Base-by-base conservation (phyloP, 306 rosid genomes). In the Lupinus albus region DNA sequence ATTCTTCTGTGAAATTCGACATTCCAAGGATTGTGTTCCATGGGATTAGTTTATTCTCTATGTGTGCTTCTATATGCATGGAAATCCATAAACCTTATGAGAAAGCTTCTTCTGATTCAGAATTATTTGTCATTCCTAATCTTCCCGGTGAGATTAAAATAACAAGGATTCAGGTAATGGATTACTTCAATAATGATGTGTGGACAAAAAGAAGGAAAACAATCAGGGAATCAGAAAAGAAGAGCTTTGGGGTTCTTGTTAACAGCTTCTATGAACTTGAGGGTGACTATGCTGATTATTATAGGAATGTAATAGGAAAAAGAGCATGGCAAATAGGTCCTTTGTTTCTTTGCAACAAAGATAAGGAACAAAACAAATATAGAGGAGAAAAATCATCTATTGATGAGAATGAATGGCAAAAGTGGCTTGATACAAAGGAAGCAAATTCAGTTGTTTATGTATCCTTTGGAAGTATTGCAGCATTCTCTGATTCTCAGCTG, bases 1-100 rank as follows among this genome's bases (percentile, higher is more conserved):
- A 82, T 2, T 73, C 74, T 0, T 81, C 87, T 0, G 38, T 70
- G 0, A 81, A 80, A 46, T 21, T 67, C 16, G 74, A 64, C 0
- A 79, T 86, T 11, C 96, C 90, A 0, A 66, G 83, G 71, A n/a
- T 86, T 6, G 61, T 66, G 18, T 89, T 89, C 18, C 71, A 75
- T 8, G 86, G 84, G 4, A 53, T 33, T 0, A 13, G 88, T 12
- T 68, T 71, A 30, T 78, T 86, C 58, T 11, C 92, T 0, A 0
- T 62, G 28, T 79, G 76, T 42, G 81, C 81, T 10, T 25, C 30
- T n/a, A n/a, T n/a, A n/a, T n/a, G n/a, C n/a, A n/a, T n/a, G n/a
- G n/a, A n/a, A n/a, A n/a, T n/a, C n/a, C n/a, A n/a, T n/a, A 3
- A 83, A 63, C 91, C 91, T 33, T 15, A 60, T 21, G 50, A 51